These are phyloP conservation scores for Hyphopichia burtonii DNA, from an alignment of 1,139 yeast genomes.

Conservation along the genomic window DNA sequence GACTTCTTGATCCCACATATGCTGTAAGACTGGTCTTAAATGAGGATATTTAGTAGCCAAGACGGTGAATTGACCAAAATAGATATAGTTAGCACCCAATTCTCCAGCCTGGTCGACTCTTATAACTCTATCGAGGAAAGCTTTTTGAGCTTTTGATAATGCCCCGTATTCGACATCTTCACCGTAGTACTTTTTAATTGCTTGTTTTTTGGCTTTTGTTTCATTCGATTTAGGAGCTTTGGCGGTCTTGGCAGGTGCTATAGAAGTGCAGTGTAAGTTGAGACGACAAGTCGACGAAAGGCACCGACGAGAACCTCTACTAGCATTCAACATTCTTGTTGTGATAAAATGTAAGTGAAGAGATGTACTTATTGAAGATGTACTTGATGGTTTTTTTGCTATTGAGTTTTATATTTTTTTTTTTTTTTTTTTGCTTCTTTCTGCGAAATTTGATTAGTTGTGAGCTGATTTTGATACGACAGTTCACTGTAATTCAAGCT, in stretches of 20 bases:
- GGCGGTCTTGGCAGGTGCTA: background rate
- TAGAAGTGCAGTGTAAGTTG: background rate
- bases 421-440: background rate
- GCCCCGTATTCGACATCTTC: conserved; percentile 37
- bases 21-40: conserved; percentile 69
- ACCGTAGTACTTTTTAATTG: conserved; percentile 18
- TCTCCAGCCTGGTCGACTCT: conserved; percentile 99
- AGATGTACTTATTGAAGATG: no score
- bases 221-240: conserved; percentile 1
- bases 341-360: no score
- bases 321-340: background rate
- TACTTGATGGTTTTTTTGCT: no score
- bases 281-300: background rate
- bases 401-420: background rate
- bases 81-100: conserved; percentile 93
- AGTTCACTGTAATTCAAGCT: background rate
- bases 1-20: conserved; percentile 98
- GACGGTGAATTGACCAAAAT: conserved; percentile 85
- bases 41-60: conserved; percentile 71
- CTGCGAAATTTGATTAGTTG: no score
- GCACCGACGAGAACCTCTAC: background rate
- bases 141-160: conserved; percentile 59
- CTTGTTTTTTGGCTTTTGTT: conserved; percentile 7
- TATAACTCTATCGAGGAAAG: conserved; percentile 71
- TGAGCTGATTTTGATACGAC: background rate